Evolutionary conservation across 768 basidiomycete species (phyloP), one percentile per base, ranked within the genome.

Genomic region (Sistotremastrum suecicum): DNA sequence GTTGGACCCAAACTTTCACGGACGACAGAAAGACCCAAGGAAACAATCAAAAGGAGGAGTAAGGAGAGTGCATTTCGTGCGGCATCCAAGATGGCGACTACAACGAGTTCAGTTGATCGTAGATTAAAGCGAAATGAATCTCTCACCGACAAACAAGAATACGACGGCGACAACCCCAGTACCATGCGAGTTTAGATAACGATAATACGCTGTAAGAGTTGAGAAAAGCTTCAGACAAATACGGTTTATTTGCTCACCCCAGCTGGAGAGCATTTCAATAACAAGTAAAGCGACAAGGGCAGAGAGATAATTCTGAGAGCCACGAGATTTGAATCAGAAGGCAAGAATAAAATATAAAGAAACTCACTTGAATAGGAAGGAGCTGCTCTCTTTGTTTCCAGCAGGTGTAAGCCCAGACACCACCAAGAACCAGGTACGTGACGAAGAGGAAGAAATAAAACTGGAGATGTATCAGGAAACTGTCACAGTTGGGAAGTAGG

Each of bases 21-120:
- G 30, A 97, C 89, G 31, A 98, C 89, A 52, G 85, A 88, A 37
- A 95, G 68, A 34, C 95, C 95, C 54, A 97, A 75, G 3, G 86
- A 81, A 29, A 97, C 92, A 39, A 98, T 80, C 20, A 97, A 69
- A 20, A 99, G 71, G 71, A 98, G 76, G 66, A 98, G 97, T 67
- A 98, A 91, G 1, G 88, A 91, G 60, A 92, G 70, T 2, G 90
- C 85, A 56, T 98, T 98, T 40, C 95, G 68, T 5, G 85, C 92
- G 6, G 95, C 94, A 55, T 97, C 92, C 39, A 98, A 67, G 49
- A 92, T 87, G n/a, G 91, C 84, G 37, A 94, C 90, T 87, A 51
- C 0, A n/a, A 45, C 33, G 10, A 50, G 36, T 42, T 52, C 34
- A 50, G 44, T 33, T 45, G 5, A 20, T 28, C 3, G 31, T 12